phyloP scores from a whole-genome alignment of 2,329 filamentous ascomycete genomes.

The Parafenestella ontariensis region DNA sequence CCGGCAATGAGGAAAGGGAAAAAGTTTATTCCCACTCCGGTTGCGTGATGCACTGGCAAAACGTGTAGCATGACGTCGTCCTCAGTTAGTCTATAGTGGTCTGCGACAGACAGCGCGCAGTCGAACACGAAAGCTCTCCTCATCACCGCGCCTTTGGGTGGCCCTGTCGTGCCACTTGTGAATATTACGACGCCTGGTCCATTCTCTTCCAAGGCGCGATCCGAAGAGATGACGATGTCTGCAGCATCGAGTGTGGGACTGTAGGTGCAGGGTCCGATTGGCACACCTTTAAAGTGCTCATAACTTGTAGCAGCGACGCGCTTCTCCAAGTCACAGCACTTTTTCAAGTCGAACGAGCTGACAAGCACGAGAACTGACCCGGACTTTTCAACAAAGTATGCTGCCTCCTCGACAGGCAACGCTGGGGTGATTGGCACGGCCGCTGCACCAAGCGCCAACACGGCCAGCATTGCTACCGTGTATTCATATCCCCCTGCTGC shows the following conservation, averaged over 20 bases:
- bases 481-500: constrained; percentile 58
- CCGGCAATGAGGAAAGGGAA: constrained; percentile 45
- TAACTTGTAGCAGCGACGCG: constrained; percentile 35
- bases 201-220: constrained; percentile 51
- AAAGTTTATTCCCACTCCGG: constrained; percentile 46
- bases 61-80: constrained; percentile 45
- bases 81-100: constrained; percentile 41
- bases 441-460: constrained; percentile 57
- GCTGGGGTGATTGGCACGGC: constrained; percentile 55
- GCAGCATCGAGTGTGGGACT: constrained; percentile 35
- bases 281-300: constrained; percentile 45
- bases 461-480: constrained; percentile 56
- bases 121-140: constrained; percentile 51
- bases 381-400: constrained; percentile 55
- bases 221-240: constrained; percentile 52
- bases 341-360: constrained; percentile 43
- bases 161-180: constrained; percentile 57
- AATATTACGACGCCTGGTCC: constrained; percentile 54
- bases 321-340: constrained; percentile 36
- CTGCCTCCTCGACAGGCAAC: constrained; percentile 53
- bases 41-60: constrained; percentile 47
- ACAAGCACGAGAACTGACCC: constrained; percentile 49
- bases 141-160: constrained; percentile 56
- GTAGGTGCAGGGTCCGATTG: constrained; percentile 46
- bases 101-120: constrained; percentile 40